phyloP scores from a whole-genome alignment of 2,329 filamentous ascomycete species.

The Sporothrix brunneoviolacea region DNA sequence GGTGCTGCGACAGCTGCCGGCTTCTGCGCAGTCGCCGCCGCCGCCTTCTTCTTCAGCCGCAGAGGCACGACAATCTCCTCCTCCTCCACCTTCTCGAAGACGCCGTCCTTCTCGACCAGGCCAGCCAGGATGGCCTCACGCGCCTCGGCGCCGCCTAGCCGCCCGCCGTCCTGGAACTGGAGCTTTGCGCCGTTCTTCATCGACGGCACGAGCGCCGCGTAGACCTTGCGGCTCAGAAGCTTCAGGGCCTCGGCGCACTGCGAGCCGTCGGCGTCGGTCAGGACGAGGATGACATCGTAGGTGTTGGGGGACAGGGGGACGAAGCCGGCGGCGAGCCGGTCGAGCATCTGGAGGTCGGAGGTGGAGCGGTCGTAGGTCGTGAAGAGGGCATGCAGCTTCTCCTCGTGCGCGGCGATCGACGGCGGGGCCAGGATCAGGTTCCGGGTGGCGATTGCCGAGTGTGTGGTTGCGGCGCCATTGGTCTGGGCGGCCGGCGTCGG shows the following conservation, averaged over 20 bases:
- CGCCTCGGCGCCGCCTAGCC: constrained; percentile 47
- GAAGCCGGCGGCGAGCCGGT: constrained; percentile 77
- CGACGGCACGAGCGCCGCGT: constrained; percentile 61
- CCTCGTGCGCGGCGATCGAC: constrained; percentile 78
- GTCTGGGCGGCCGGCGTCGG: background rate
- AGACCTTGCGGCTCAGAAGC: constrained; percentile 59
- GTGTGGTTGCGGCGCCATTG: background rate
- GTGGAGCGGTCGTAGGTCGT: constrained; percentile 60
- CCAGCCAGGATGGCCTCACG: constrained; percentile 83
- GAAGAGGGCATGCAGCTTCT: constrained; percentile 65
- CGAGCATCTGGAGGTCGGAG: constrained; percentile 96
- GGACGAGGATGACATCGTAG: constrained; percentile 79
- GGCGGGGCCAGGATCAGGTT: constrained; percentile 64
- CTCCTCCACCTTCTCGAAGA: constrained; percentile 67
- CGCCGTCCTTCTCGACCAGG: constrained; percentile 56
- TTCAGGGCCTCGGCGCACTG: constrained; percentile 54
- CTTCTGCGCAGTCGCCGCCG: background rate
- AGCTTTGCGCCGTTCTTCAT: constrained; percentile 64
- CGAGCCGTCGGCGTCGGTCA: constrained; percentile 65
- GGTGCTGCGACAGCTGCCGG: background rate
- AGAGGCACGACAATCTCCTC: constrained; percentile 54
- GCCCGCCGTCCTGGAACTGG: constrained; percentile 57
- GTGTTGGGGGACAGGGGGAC: constrained; percentile 67
- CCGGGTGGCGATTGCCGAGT: background rate
- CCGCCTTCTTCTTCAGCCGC: constrained; percentile 51